Conservation (phyloP, 192 early-diverging fungal genomes). For the Lunasporangiospora selenospora region DNA sequence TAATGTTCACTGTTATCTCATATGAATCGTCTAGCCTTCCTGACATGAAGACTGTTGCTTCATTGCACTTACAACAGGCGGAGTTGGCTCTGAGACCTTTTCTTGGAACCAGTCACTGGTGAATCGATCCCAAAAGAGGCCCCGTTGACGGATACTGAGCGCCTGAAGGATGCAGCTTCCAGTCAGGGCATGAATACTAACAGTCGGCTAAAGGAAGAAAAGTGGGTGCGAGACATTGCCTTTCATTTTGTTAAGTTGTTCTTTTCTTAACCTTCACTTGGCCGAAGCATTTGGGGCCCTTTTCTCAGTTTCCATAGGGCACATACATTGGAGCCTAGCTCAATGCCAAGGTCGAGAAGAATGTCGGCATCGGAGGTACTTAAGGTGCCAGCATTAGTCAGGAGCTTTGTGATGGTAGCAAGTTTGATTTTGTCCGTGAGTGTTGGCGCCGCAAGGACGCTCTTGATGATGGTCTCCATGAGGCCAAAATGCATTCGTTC, state of each 20-base stretch:
- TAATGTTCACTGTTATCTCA: too few species aligned
- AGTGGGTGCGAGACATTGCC: not conserved
- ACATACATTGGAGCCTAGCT: slow-evolving; percentile 17
- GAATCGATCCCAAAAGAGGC: slow-evolving; percentile 18
- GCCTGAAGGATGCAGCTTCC: slow-evolving; percentile 25
- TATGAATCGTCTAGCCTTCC: too few species aligned
- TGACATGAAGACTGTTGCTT: too few species aligned
- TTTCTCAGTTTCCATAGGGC: too few species aligned
- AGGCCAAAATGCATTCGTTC: too few species aligned
- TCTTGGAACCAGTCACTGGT: slow-evolving; percentile 15
- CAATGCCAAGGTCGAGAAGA: slow-evolving; percentile 18
- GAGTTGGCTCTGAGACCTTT: too few species aligned
- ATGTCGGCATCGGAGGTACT: slow-evolving; percentile 16
- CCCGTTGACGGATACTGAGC: slow-evolving; percentile 11
- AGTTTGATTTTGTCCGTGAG: slow-evolving; percentile 20
- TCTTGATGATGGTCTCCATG: slow-evolving; percentile 41
- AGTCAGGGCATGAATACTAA: slow-evolving; percentile 1
- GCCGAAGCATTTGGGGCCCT: too few species aligned
- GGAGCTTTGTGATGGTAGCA: slow-evolving; percentile 7
- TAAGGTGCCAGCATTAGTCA: not conserved
- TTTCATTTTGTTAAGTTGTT: not conserved
- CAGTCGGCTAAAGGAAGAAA: slow-evolving; percentile 4
- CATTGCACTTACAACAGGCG: too few species aligned
- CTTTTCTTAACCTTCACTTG: too few species aligned
- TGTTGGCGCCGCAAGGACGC: slow-evolving; percentile 9